Base-by-base conservation (phyloP, 2,329 filamentous ascomycete species). In the Myriosclerotinia duriaeana region DNA sequence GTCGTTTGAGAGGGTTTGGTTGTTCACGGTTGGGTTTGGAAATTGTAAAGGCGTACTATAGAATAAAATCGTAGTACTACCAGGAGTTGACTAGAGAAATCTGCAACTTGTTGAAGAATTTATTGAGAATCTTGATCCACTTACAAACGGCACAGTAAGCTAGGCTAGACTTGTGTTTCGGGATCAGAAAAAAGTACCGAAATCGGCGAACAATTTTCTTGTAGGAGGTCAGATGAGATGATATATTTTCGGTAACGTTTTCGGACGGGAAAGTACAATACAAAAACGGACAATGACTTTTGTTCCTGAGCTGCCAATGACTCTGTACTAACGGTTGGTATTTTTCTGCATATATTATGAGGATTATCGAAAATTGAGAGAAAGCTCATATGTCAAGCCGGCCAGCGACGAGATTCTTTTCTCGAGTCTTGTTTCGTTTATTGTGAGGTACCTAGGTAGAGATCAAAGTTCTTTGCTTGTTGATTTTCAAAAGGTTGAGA, bases 151-250 rank as follows among this genome's bases (percentile, higher is more conserved):
- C 14, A 50, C 3, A 50, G 2, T 22, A 40, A 30, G n/a, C n/a
- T 50, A 26, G 56, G 6, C 22, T 50, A 26, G 56, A 15, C 17
- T 60, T 60, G 44, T 12, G 30, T 50, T n/a, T 38, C 30, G 12
- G 34, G 14, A 50, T 8, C 34, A 60, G 8, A 8, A 36, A 17
- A 36, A 36, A 20, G 20, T 50, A 50, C 30, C 44, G 44, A 40
- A 61, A 61, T 20, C 34, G 58, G 44, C 8, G 38, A 40, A 38
- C 1, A 2, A 12, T 20, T 50, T 50, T 52, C 5, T 26, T 61
- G 7, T 15, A 52, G 8, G 20, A 22, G 58, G 12, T 61, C 34
- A 50, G 34, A 40, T 61, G 44, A 61, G 56, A 50, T 48, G 56
- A 50, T 30, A 2, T 36, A 12, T 50, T 26, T 30, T 17, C 44